These are phyloP conservation scores for Pichia kluyveri DNA, from an alignment of 805 yeast genomes.

Conservation along the genomic window DNA sequence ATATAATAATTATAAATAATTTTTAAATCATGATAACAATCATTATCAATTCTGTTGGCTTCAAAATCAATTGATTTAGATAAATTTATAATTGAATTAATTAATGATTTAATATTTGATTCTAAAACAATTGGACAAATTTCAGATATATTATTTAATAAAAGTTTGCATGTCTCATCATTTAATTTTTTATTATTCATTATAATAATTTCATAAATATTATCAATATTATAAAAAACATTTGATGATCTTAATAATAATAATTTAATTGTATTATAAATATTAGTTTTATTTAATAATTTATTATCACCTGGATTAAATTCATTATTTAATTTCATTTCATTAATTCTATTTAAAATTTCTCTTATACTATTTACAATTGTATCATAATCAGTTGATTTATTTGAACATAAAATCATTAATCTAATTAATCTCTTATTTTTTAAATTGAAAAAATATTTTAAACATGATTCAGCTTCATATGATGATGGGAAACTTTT, in stretches of 20 bases:
- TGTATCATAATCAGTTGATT: constrained; percentile 49
- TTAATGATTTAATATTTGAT: constrained; percentile 45
- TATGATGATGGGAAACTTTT: constrained; percentile 43
- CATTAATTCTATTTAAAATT: constrained; percentile 44
- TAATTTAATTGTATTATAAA: constrained; percentile 43
- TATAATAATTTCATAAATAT: constrained; percentile 45
- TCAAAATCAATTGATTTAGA: not conserved
- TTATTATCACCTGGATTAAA: constrained; percentile 9
- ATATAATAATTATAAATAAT: constrained; percentile 52
- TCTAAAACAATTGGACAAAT: constrained; percentile 57
- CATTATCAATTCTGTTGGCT: not conserved
- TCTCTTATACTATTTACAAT: constrained; percentile 58
- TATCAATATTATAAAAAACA: constrained; percentile 56
- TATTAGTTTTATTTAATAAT: constrained; percentile 33
- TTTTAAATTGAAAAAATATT: constrained; percentile 42
- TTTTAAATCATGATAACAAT: constrained; percentile 36
- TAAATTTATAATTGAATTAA: constrained; percentile 15
- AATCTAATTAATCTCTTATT: constrained; percentile 53
- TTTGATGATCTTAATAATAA: constrained; percentile 54
- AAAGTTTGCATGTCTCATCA: constrained; percentile 35
- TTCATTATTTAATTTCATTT: constrained; percentile 31
- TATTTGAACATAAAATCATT: constrained; percentile 41
- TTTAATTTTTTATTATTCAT: constrained; percentile 29
- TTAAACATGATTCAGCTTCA: constrained; percentile 41
- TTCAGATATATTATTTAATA: constrained; percentile 50